A percentile compares a stretch with the other conserved stretches of the same genome.
Conservation (phyloP, 1,139 yeast genomes). For the Taiozyma sp. region DNA sequence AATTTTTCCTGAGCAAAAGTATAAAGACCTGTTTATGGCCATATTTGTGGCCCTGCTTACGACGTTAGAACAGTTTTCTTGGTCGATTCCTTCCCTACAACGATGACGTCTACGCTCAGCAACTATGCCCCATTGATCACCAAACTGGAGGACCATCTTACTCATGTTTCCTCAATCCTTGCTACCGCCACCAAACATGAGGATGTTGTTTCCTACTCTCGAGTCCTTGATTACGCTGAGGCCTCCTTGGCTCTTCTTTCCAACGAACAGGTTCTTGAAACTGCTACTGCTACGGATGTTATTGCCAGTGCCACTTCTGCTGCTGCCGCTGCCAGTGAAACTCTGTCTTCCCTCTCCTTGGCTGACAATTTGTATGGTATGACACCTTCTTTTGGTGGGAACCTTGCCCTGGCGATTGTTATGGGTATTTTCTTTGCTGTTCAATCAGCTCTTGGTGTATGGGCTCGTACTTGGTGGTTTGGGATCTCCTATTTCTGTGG, state of each 20-base stretch:
- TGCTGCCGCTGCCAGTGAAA: slow-evolving; percentile 31
- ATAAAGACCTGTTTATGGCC: too few relatives aligned
- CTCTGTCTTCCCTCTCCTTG: slow-evolving; percentile 21
- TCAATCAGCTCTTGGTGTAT: slow-evolving; percentile 38
- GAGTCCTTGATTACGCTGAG: slow-evolving; percentile 29
- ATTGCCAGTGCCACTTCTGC: slow-evolving; percentile 31
- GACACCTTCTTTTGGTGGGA: slow-evolving; percentile 40
- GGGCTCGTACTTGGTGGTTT: slow-evolving; percentile 71
- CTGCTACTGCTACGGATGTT: slow-evolving; percentile 33
- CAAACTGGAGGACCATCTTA: slow-evolving; percentile 1
- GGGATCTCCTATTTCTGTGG: slow-evolving; percentile 59
- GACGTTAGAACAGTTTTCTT: too few relatives aligned
- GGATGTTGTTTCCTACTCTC: slow-evolving; percentile 20
- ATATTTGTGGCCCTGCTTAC: too few relatives aligned
- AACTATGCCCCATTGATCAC: slow-evolving; percentile 4
- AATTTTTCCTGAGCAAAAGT: too few relatives aligned
- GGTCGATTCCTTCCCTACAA: too few relatives aligned
- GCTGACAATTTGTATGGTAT: slow-evolving; percentile 34
- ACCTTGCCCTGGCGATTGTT: slow-evolving; percentile 44
- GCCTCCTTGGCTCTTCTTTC: slow-evolving; percentile 35
- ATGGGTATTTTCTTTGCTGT: slow-evolving; percentile 38
- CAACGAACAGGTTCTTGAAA: slow-evolving; percentile 33
- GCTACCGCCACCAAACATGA: slow-evolving; percentile 22
- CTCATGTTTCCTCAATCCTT: slow-evolving; percentile 10
- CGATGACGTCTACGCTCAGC: slow-evolving; percentile 3